Conservation (phyloP, 305 asterid species). For the Fraxinus sp. region DNA sequence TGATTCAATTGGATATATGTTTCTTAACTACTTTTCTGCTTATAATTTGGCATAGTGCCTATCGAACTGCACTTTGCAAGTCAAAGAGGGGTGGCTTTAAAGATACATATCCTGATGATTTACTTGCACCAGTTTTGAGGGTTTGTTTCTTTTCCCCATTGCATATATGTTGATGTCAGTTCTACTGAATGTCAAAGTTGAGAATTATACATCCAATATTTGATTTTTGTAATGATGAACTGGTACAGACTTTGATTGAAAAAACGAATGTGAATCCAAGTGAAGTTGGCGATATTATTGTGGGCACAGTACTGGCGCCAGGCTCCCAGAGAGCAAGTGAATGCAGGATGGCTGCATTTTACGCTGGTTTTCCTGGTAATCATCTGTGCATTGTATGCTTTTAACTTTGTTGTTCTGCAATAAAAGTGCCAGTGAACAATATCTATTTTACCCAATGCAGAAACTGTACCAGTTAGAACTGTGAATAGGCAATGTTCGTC, state of each 20-base stretch:
- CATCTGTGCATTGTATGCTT: neutral
- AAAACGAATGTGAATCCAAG: slow-evolving; percentile 74
- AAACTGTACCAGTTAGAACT: slow-evolving; percentile 65
- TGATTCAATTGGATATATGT: neutral
- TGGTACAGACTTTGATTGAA: slow-evolving; percentile 63
- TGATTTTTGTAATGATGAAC: neutral
- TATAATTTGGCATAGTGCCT: slow-evolving; percentile 53
- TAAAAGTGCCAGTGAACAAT: neutral
- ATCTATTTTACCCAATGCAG: slow-evolving; percentile 22
- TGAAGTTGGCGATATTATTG: slow-evolving; percentile 98
- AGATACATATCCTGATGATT: slow-evolving; percentile 92
- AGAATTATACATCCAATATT: neutral
- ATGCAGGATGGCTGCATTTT: slow-evolving; percentile 99
- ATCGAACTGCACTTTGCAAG: slow-evolving; percentile 88
- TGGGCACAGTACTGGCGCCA: slow-evolving; percentile 90
- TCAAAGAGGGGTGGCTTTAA: slow-evolving; percentile 96
- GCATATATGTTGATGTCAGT: slow-evolving; percentile 10
- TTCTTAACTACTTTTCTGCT: neutral
- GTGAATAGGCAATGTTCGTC: slow-evolving; percentile 99
- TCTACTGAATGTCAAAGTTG: slow-evolving; percentile 13
- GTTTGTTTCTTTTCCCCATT: slow-evolving; percentile 36
- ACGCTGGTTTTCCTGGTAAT: slow-evolving; percentile 97
- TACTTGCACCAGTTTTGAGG: slow-evolving; percentile 87
- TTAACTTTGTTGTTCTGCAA: neutral
- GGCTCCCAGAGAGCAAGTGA: slow-evolving; percentile 97